phyloP scores from a whole-genome alignment of 73 alveolate species.

The Blepharisma japonicum region DNA sequence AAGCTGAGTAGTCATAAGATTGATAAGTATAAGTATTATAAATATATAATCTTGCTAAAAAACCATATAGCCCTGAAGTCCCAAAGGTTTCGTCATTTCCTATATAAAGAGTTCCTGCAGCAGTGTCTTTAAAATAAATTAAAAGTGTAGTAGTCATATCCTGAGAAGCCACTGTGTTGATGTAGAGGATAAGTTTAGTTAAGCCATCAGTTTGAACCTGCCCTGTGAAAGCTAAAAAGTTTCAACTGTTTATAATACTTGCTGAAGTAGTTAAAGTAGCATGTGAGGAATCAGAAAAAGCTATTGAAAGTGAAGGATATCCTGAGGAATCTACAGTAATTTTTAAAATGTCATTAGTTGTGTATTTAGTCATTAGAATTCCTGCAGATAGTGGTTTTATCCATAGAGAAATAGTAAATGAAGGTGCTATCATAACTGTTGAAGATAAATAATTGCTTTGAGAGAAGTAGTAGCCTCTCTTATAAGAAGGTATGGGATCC shows the following conservation, averaged over 20 bases:
- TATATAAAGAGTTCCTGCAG: too few relatives aligned
- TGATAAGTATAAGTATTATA: background rate
- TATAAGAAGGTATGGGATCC: too few relatives aligned
- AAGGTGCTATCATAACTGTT: background rate
- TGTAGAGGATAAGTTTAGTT: background rate
- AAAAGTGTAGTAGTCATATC: background rate
- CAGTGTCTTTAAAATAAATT: background rate
- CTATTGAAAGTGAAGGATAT: too few relatives aligned
- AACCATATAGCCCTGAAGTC: background rate
- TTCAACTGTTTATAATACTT: background rate
- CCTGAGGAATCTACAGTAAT: too few relatives aligned
- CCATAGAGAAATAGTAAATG: constrained; percentile 9
- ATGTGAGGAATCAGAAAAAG: too few relatives aligned
- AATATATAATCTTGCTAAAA: background rate
- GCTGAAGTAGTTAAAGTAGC: background rate
- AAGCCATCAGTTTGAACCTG: background rate
- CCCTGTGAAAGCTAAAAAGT: background rate
- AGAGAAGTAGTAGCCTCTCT: too few relatives aligned
- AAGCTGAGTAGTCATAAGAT: background rate
- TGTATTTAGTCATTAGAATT: too few relatives aligned
- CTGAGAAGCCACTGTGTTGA: background rate
- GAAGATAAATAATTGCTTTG: too few relatives aligned
- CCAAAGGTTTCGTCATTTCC: background rate
- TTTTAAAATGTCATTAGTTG: too few relatives aligned
- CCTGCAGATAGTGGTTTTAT: background rate